Evolutionary conservation across 305 asterid genomes (phyloP).

Genomic region (Ilex paraguariensis): DNA sequence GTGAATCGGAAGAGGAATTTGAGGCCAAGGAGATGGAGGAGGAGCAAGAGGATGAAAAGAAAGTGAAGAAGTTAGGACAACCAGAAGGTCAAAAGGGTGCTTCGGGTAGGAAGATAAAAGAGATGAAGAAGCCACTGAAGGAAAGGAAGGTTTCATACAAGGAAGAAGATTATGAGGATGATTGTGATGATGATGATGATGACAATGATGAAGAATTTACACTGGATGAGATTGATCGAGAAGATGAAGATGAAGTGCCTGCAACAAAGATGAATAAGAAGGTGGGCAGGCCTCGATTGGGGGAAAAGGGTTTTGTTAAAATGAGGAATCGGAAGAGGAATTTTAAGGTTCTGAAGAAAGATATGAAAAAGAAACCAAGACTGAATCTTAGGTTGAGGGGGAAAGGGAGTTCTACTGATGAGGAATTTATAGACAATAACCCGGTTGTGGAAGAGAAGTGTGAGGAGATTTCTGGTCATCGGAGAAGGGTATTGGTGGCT

Average conservation of each 20-base stretch:
- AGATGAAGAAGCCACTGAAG: slow-evolving; percentile 26
- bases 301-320: slow-evolving; percentile 20
- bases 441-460: slow-evolving; percentile 28
- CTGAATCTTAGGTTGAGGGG: slow-evolving; percentile 24
- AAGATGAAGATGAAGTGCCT: slow-evolving; percentile 26
- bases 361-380: slow-evolving; percentile 26
- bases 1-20: slow-evolving; percentile 49
- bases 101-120: slow-evolving; percentile 36
- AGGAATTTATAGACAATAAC: slow-evolving; percentile 25
- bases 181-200: slow-evolving; percentile 33
- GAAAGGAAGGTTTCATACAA: slow-evolving; percentile 27
- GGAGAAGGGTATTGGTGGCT: slow-evolving; percentile 32
- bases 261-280: slow-evolving; percentile 16
- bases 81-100: slow-evolving; percentile 21
- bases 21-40: slow-evolving; percentile 42
- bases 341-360: slow-evolving; percentile 27
- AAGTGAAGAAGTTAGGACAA: slow-evolving; percentile 37
- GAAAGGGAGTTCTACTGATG: slow-evolving; percentile 25
- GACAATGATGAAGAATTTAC: slow-evolving; percentile 38
- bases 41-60: slow-evolving; percentile 27
- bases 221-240: slow-evolving; percentile 22
- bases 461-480: slow-evolving; percentile 28
- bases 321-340: slow-evolving; percentile 31
- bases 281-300: slow-evolving; percentile 16
- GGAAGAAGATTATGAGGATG: slow-evolving; percentile 37